Conservation (phyloP, 805 yeast species). For the Candida cerambycidarum region DNA sequence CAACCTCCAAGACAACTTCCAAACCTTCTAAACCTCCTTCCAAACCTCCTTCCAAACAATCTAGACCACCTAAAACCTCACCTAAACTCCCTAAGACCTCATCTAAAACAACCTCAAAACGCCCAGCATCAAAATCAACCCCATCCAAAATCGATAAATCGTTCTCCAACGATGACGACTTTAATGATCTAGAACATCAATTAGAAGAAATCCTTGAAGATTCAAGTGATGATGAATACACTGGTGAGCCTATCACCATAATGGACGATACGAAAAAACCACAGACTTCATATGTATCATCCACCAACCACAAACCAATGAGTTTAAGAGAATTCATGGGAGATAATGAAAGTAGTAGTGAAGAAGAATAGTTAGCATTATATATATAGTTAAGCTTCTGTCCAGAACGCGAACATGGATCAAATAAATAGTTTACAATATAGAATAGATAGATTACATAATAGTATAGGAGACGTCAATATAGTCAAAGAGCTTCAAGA, state of each 20-base stretch:
- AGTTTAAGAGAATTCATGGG: slow-evolving; percentile 40
- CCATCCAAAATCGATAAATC: neutral
- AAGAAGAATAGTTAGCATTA: slow-evolving; percentile 24
- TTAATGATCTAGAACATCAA: slow-evolving; percentile 44
- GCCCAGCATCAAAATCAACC: neutral
- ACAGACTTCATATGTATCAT: slow-evolving; percentile 2
- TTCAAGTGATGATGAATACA: slow-evolving; percentile 14
- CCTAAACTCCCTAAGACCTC: neutral
- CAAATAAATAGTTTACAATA: neutral
- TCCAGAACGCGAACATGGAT: slow-evolving; percentile 5
- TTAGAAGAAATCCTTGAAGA: slow-evolving; percentile 41
- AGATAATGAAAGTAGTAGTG: slow-evolving; percentile 28
- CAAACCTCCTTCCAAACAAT: neutral
- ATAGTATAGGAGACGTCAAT: slow-evolving; percentile 2
- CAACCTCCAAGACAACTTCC: neutral
- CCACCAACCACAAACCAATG: slow-evolving; percentile 30
- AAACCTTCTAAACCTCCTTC: neutral
- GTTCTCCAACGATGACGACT: slow-evolving; percentile 32
- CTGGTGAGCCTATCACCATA: slow-evolving; percentile 13
- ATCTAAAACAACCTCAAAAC: neutral
- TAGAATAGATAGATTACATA: slow-evolving; percentile 4
- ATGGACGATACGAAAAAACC: slow-evolving; percentile 3
- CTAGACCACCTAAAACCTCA: too few relatives aligned
- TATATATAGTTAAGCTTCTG: too few relatives aligned
- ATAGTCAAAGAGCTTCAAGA: neutral